Percentiles rank a stretch among this genome's conserved stretches.
These are phyloP conservation scores for Ogataea trehalophila DNA, from an alignment of 805 yeast species.

Conservation along the genomic window DNA sequence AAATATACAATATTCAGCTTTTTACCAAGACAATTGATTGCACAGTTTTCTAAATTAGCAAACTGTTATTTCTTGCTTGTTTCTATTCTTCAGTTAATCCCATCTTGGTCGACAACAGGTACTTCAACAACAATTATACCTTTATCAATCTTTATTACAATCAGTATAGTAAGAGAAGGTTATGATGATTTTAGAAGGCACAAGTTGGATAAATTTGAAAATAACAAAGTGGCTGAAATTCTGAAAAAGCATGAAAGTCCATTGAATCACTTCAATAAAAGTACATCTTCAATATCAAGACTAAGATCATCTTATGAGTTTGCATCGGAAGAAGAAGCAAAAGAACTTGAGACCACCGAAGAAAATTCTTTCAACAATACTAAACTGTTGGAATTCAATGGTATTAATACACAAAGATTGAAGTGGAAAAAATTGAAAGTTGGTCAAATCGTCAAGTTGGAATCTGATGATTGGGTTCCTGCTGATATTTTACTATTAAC, in stretches of 20 bases:
- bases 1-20: conserved; percentile 78
- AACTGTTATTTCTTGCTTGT: conserved; percentile 86
- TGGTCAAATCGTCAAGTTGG: conserved; percentile 76
- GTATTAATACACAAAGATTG: conserved; percentile 18
- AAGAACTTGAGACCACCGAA: conserved; percentile 7
- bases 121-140: conserved; percentile 92
- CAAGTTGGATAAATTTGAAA: conserved; percentile 78
- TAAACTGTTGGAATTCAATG: conserved; percentile 11
- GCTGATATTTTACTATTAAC: conserved; percentile 80
- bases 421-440: conserved; percentile 78
- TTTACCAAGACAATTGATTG: conserved; percentile 80
- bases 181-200: conserved; percentile 90
- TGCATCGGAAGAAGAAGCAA: conserved; percentile 7
- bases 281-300: conserved; percentile 26
- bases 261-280: conserved; percentile 18
- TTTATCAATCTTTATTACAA: conserved; percentile 74
- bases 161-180: conserved; percentile 89
- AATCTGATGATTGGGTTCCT: conserved; percentile 88
- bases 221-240: conserved; percentile 48
- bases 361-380: conserved; percentile 24
- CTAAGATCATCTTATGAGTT: conserved; percentile 18
- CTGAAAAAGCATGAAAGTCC: conserved; percentile 20
- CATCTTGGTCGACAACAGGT: conserved; percentile 97
- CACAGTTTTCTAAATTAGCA: conserved; percentile 91
- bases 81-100: conserved; percentile 91